Percentiles rank a stretch among this genome's conserved stretches.
phyloP scores from a whole-genome alignment of 2,329 filamentous ascomycete genomes.

The Chalaropsis thielavioides region DNA sequence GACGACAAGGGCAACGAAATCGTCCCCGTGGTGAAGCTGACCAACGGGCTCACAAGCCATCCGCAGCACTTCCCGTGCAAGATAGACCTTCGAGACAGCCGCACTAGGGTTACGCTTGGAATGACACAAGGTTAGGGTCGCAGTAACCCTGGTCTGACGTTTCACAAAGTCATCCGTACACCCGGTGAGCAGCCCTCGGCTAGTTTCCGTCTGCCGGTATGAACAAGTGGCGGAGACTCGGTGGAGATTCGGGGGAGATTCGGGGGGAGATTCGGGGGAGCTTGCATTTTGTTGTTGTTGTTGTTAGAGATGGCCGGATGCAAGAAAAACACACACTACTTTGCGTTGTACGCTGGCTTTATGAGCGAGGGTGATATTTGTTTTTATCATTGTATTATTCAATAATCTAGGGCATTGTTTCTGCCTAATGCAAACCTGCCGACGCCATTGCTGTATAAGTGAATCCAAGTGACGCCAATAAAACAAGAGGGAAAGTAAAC shows the following conservation, averaged over 20 bases:
- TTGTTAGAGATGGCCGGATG: no score
- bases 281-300: no score
- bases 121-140: not conserved
- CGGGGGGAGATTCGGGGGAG: no score
- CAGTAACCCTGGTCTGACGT: no score
- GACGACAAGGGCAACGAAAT: conserved; percentile 27
- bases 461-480: not conserved
- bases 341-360: no score
- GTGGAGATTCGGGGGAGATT: no score
- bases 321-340: no score
- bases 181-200: no score
- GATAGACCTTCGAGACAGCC: conserved; percentile 17
- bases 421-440: not conserved
- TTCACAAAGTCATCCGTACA: not conserved
- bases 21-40: conserved; percentile 22
- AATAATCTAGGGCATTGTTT: not conserved
- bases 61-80: conserved; percentile 22
- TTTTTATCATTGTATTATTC: not conserved
- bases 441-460: not conserved
- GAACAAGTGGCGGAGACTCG: no score
- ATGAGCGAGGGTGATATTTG: no score
- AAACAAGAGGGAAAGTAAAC: not conserved
- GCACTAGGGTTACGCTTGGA: no score
- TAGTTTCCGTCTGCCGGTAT: no score
- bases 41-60: conserved; percentile 22